Evolutionary conservation across 2,329 filamentous ascomycete genomes (phyloP).

Genomic region (Harringtonia lauricola): DNA sequence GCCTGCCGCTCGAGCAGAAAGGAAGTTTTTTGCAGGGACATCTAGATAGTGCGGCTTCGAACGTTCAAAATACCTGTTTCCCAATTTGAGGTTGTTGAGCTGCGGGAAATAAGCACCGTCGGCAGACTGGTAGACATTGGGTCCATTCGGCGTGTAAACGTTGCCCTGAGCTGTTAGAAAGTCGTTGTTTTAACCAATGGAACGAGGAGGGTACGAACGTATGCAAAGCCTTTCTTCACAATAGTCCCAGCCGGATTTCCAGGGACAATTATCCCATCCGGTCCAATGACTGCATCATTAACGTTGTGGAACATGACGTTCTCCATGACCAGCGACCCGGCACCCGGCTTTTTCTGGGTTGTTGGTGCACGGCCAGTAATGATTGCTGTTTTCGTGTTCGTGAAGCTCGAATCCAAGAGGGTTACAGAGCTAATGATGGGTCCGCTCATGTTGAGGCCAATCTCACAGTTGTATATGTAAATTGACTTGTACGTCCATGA

Average conservation of each 20-base stretch:
- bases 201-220: conserved; percentile 10
- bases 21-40: conserved; percentile 45
- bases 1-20: conserved; percentile 57
- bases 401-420: conserved; percentile 62
- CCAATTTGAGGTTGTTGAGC: conserved; percentile 43
- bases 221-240: conserved; percentile 38
- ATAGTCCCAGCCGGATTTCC: conserved; percentile 38
- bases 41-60: conserved; percentile 68
- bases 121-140: conserved; percentile 35
- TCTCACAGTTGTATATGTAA: conserved; percentile 48
- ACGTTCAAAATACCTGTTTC: conserved; percentile 52
- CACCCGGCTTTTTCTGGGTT: conserved; percentile 21
- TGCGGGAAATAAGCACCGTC: conserved; percentile 24
- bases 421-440: conserved; percentile 64
- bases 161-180: conserved; percentile 40
- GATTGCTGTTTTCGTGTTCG: conserved; percentile 62
- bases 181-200: no score
- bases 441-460: conserved; percentile 60
- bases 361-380: conserved; percentile 40
- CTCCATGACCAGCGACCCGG: conserved; percentile 35
- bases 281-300: conserved; percentile 29
- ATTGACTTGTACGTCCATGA: conserved; percentile 63
- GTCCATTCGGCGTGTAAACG: conserved; percentile 41
- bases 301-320: conserved; percentile 34
- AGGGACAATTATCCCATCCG: conserved; percentile 34